Evolutionary conservation across 2,329 filamentous ascomycete species (phyloP), one percentile per base, ranked within the genome.

Genomic region (Scleromitrula shiraiana): DNA sequence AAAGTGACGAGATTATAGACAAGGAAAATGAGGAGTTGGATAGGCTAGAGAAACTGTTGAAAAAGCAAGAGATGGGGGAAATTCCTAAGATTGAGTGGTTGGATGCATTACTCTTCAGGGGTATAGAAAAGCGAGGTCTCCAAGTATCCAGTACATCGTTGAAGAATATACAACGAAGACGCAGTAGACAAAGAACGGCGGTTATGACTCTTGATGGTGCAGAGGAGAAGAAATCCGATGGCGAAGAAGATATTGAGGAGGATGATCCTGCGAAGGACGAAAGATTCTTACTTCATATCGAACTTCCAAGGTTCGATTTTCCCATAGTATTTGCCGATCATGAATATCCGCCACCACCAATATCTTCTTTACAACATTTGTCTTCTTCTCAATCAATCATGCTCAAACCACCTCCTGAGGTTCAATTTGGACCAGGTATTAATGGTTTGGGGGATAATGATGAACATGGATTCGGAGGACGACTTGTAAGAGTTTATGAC

Each of bases 31-130:
- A 88, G 45, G 93, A 98, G 66, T 76, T 96, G 53, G 89, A 96
- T 59, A 77, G 93, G 15, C 77, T 98, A 57, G 90, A 97, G 62
- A 83, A 81, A 46, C 67, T 97, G 19, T 85, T 98, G 64, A 98
- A 98, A 68, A 95, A 95, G 67, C 93, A 97, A 62, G 94, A 98
- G 64, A 94, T 96, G 85, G 90, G 89, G 15, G 93, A 98, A 64
- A 91, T 98, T 22, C 82, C 88, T 0, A 80, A 89, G 14, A 85
- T 95, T 40, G 88, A 94, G 59, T 98, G 93, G 94, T 77, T 98
- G 36, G 93, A 98, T 65, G 87, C 93, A 61, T 76, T 97, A 58
- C 90, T 96, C 2, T 98, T 95, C 64, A 82, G 91, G 33, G 85
- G 85, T 43, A 83, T 95, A 51, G 91, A 95, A 68, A 93, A 86